Evolutionary conservation across 306 rosid genomes (phyloP), one percentile per base, ranked within the genome.

Genomic region (Trichosanthes cucumerina): DNA sequence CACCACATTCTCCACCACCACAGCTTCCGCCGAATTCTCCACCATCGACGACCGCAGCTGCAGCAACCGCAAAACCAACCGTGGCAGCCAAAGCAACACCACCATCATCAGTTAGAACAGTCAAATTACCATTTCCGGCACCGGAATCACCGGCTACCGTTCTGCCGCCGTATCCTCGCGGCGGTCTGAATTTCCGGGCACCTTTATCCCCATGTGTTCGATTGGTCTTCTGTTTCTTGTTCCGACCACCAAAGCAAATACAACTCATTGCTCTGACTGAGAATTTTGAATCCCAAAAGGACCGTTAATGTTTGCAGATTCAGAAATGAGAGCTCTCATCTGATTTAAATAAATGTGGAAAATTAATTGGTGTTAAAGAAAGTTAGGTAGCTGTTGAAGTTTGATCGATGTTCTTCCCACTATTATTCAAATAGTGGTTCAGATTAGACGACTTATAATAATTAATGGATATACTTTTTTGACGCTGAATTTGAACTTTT

Each of bases 41-140:
- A 50, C 18, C 24, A 53, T 54, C 63, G 2, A 31, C 65, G 4
- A 75, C 31, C 16, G 79, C 79, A 19, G 46, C 33, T 11, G 64
- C 79, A 75, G 65, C 46, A 49, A 36, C 28, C 1, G 63, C 23
- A 74, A 74, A 26, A 74, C 28, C 62, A 28, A 53, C 24, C 19
- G 63, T 52, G 1, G 78, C 46, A 2, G 47, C 78, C 39, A 33
- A 33, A 7, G 49, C 62, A 1, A 49, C 33, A 53, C 62, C 65
- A n/a, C 63, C 44, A 75, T n/a, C 79, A 53, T 54, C 64, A 52
- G 64, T 75, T 21, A 75, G 9, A 75, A 75, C 47, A 50, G 79
- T 38, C 79, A 53, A 50, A 13, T 47, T 26, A 74, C 79, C 79
- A 53, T n/a, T 47, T 31, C 64, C 64, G 1, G 23, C 15, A 31